Evolutionary conservation across 805 yeast genomes (phyloP).

Genomic region (Ogataea henricii): DNA sequence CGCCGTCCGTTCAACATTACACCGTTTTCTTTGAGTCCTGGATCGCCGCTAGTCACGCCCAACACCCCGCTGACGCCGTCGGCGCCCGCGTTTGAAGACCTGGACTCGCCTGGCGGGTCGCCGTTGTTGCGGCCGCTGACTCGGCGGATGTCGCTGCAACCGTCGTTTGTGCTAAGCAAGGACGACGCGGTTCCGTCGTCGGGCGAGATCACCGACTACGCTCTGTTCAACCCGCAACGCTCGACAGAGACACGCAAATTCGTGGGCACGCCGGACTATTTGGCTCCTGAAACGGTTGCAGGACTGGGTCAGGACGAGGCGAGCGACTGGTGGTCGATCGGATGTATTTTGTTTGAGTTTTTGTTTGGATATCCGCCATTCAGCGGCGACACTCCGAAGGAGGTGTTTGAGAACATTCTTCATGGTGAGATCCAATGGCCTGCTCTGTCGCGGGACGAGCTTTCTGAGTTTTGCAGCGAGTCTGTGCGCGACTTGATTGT

Average conservation of each 20-base stretch:
- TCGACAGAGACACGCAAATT: slow-evolving; percentile 59
- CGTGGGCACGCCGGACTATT: slow-evolving; percentile 97
- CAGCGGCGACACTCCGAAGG: slow-evolving; percentile 75
- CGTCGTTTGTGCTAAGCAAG: slow-evolving; percentile 54
- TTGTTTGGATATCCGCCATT: slow-evolving; percentile 94
- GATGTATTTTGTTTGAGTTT: slow-evolving; percentile 92
- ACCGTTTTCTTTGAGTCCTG: slow-evolving; percentile 31
- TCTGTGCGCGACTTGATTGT: slow-evolving; percentile 75
- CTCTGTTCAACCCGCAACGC: slow-evolving; percentile 68
- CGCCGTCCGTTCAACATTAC: slow-evolving; percentile 23
- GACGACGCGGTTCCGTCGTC: slow-evolving; percentile 40
- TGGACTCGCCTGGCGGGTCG: slow-evolving; percentile 37
- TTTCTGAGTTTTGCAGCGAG: slow-evolving; percentile 52
- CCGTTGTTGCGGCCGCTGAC: slow-evolving; percentile 52
- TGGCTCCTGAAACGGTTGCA: slow-evolving; percentile 92
- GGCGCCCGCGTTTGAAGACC: slow-evolving; percentile 18
- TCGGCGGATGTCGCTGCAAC: slow-evolving; percentile 53
- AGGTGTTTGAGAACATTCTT: slow-evolving; percentile 81
- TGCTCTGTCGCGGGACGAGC: slow-evolving; percentile 54
- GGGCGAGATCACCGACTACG: slow-evolving; percentile 43
- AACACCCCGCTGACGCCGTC: slow-evolving; percentile 10
- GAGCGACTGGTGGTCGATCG: slow-evolving; percentile 99
- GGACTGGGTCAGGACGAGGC: slow-evolving; percentile 82
- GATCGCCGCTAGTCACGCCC: slow-evolving; percentile 28
- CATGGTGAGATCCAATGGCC: slow-evolving; percentile 86